Base-by-base conservation (phyloP, 176 grass and related monocot genomes). In the Zea mays region DNA sequence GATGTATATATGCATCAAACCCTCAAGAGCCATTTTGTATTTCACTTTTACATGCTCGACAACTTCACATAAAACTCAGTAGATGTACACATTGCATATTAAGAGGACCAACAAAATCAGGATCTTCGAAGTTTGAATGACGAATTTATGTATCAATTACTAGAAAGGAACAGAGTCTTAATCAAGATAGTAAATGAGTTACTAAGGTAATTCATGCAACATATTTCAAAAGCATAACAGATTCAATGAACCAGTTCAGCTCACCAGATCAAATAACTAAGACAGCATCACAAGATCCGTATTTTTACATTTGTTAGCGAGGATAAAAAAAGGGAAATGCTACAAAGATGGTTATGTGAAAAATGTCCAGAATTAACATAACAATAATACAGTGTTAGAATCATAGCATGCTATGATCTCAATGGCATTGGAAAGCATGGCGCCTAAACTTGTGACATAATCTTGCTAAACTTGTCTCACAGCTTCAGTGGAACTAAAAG, bases 351-450 rank as follows among this genome's bases (percentile, higher is more conserved):
- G 27, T 27, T 27, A 27, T 27, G 27, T 27, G 27, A 27, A 45
- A 45, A 46, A 46, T 46, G 1, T 10, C 19, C 5, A 70, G 20
- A 36, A 55, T 7, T 10, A 77, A 51, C 1, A 20, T 5, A 35
- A 7, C 41, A n/a, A 42, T 45, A 7, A 46, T 69, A 58, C 63
- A 83, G 4, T 7, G 54, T 67, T 77, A 70, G 56, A 65, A 72
- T 27, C 15, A 72, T 55, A 55, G 19, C 60, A 71, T 78, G 65
- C 38, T 3, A 61, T 70, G 73, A 85, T 72, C 46, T 77, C 66
- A 69, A 6, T 52, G 19, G 6, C 37, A 5, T 41, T 57, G 37
- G 11, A 27, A 72, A 66, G 38, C 75, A 46, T 37, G 71, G 1
- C 19, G 6, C 40, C 27, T 65, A 58, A 80, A 41, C 50, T 66